A percentile compares a stretch with the other conserved stretches of the same genome.
These are phyloP conservation scores for Setaria italica DNA, from an alignment of 202 grass and related monocot species.

Conservation along the genomic window DNA sequence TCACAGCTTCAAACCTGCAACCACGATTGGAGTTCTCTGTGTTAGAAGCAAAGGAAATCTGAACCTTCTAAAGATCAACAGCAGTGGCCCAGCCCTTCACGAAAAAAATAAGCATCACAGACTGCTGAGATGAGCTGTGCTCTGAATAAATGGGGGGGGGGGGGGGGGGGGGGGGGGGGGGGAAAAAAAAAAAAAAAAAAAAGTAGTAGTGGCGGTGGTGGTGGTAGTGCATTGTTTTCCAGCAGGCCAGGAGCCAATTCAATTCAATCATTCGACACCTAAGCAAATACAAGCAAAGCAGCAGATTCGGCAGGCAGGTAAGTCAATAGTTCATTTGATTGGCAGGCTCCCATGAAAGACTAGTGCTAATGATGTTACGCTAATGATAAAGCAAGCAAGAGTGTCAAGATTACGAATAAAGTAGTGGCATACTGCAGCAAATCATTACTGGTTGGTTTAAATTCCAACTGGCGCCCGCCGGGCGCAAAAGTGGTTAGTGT, in stretches of 20 bases:
- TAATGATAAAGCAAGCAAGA: background rate
- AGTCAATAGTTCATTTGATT: background rate
- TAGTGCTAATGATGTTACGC: background rate
- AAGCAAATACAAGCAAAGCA: background rate
- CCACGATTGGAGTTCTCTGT: background rate
- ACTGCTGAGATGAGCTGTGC: background rate
- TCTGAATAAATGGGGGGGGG: background rate
- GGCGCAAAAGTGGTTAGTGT: background rate
- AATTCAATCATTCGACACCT: constrained; percentile 40
- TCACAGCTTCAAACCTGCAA: constrained; percentile 92
- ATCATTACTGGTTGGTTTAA: constrained; percentile 1
- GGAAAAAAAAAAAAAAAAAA: too few relatives aligned
- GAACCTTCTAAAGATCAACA: background rate
- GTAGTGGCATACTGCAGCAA: background rate
- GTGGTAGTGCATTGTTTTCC: background rate
- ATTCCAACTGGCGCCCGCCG: background rate
- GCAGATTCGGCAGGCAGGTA: constrained; percentile 9
- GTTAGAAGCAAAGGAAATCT: background rate
- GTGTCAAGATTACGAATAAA: background rate
- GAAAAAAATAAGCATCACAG: background rate
- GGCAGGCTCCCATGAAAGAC: background rate
- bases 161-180: too few relatives aligned
- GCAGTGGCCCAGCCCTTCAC: background rate
- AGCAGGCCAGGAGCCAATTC: background rate
- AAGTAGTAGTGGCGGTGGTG: background rate